Evolutionary conservation across 2,329 filamentous ascomycete species (phyloP).

Genomic region (Fusarium begoniae): DNA sequence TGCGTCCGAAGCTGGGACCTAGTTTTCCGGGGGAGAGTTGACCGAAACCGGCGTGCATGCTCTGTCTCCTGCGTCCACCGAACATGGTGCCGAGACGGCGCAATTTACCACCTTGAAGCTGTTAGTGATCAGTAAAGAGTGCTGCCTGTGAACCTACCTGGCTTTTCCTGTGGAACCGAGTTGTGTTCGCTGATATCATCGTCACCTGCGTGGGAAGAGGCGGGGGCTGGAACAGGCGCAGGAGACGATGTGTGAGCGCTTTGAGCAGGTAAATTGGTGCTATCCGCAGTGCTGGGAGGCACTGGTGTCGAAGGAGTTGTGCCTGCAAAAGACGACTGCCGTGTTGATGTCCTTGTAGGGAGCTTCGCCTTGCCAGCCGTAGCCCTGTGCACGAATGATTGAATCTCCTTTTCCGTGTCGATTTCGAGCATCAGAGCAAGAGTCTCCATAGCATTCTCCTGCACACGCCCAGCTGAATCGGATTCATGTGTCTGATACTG

Average conservation of each 20-base stretch:
- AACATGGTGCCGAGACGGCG: constrained; percentile 76
- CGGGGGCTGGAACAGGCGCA: constrained; percentile 17
- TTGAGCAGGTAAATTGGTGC: constrained; percentile 27
- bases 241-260: constrained; percentile 20
- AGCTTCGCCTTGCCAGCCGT: constrained; percentile 52
- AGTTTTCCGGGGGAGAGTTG: constrained; percentile 65
- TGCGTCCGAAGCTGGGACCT: constrained; percentile 65
- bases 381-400: constrained; percentile 66
- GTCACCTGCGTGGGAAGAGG: constrained; percentile 31
- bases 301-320: constrained; percentile 39
- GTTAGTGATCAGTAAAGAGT: constrained; percentile 33
- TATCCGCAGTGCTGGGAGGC: constrained; percentile 41
- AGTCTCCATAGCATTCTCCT: constrained; percentile 79
- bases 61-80: constrained; percentile 68
- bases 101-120: constrained; percentile 60
- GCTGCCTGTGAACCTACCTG: constrained; percentile 43
- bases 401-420: constrained; percentile 87
- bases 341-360: constrained; percentile 53
- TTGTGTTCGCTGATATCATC: constrained; percentile 56
- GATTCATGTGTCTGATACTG: constrained; percentile 93
- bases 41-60: constrained; percentile 70
- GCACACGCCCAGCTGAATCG: constrained; percentile 82
- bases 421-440: constrained; percentile 86
- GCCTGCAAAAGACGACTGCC: constrained; percentile 52
- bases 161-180: constrained; percentile 47